phyloP scores from a whole-genome alignment of 768 basidiomycete species.

The Panellus pusillus region DNA sequence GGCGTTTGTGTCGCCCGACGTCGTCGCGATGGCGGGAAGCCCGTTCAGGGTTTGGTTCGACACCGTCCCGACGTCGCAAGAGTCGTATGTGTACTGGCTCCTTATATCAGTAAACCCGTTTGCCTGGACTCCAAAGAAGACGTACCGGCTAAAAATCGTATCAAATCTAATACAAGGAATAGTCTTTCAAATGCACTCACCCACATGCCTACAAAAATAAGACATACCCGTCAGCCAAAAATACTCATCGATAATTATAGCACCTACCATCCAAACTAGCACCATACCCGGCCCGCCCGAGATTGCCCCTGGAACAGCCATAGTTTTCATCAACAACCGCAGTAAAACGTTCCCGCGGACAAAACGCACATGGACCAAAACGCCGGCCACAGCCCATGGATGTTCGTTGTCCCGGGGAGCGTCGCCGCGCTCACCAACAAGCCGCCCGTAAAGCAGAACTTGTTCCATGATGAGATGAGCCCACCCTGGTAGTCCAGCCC shows the following conservation, averaged over 20 bases:
- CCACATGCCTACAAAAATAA: no score
- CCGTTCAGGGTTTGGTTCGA: constrained; percentile 79
- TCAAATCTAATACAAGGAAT: no score
- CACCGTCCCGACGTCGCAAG: constrained; percentile 86
- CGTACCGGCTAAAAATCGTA: no score
- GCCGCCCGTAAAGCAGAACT: constrained; percentile 35
- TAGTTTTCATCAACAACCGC: no score
- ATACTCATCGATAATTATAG: no score
- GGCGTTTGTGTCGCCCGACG: constrained; percentile 50
- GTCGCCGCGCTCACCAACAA: constrained; percentile 65
- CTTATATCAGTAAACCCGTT: background rate
- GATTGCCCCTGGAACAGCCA: no score
- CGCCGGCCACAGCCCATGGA: constrained; percentile 72
- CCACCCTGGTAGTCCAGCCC: constrained; percentile 56
- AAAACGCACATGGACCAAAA: constrained; percentile 59
- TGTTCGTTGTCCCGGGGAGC: constrained; percentile 62
- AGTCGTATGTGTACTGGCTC: constrained; percentile 54
- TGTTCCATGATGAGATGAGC: background rate
- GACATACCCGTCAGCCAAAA: no score
- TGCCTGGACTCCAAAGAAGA: no score
- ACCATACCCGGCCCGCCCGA: background rate
- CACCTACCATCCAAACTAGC: background rate
- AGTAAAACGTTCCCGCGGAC: no score
- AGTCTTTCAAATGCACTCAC: no score
- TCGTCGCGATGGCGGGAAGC: constrained; percentile 56